Percentiles rank a stretch among this genome's conserved stretches.
phyloP scores from a whole-genome alignment of 306 rosid species.

The Pachyrhizus erosus region DNA sequence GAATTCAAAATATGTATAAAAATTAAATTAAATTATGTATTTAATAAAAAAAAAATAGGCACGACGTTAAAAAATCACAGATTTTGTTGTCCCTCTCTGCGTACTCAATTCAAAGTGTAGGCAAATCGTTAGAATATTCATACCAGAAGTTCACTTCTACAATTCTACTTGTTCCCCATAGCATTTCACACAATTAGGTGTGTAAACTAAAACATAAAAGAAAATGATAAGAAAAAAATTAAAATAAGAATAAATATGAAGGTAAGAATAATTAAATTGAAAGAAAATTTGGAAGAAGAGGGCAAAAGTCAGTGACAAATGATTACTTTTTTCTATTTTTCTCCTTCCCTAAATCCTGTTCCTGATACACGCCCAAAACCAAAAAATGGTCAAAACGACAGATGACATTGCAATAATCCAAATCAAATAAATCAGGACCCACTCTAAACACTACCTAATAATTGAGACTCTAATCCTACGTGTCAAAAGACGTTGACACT shows the following conservation, averaged over 20 bases:
- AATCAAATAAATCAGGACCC: slow-evolving; percentile 19
- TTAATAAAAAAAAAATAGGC: too few species aligned
- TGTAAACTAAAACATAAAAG: neutral
- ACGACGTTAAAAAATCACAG: too few species aligned
- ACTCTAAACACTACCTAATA: neutral
- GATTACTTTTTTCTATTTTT: neutral
- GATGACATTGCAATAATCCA: neutral
- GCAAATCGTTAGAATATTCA: too few species aligned
- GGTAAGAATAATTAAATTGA: neutral
- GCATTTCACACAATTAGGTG: neutral
- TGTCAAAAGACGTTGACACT: slow-evolving; percentile 1
- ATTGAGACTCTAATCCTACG: slow-evolving; percentile 1
- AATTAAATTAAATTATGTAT: too few species aligned
- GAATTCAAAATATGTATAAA: too few species aligned
- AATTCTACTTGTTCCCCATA: neutral
- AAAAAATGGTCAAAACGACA: slow-evolving; percentile 9
- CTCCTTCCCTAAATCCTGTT: neutral
- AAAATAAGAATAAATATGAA: neutral
- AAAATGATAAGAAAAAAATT: neutral
- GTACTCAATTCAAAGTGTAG: too few species aligned
- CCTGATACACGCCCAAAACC: neutral
- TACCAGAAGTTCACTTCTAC: neutral
- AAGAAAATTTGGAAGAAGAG: neutral
- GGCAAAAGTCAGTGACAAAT: neutral
- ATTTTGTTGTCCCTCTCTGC: too few species aligned